Evolutionary conservation across 495 filamentous ascomycete species (phyloP), one percentile per base, ranked within the genome.

Genomic region (Annulohypoxylon moriforme): DNA sequence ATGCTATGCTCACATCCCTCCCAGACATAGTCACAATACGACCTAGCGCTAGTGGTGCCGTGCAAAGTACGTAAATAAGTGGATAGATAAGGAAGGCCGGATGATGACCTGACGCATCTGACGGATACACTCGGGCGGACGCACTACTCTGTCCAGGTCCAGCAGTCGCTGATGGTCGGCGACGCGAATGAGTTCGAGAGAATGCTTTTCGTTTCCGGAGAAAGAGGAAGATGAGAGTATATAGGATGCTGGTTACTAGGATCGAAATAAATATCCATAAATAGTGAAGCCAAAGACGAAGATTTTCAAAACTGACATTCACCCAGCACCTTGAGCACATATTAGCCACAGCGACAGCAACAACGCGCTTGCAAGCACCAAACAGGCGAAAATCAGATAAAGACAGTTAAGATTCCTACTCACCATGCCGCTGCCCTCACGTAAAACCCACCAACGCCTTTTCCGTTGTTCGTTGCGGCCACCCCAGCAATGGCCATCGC

Each of bases 241-340:
- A 94, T 13, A 93, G 83, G 42, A 82, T 63, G 52, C 89, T 84
- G 11, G 90, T 92, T 18, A 88, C 75, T 71, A 90, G 87, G 67
- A 93, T 86, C 58, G 86, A 82, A 49, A 93, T 78, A 80, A 94
- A 93, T 78, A 94, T 92, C 87, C 89, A 94, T 68, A 94, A 84
- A 74, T 94, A 94, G 72, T 94, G 92, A 18, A 90, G 85, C 83
- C 86, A 88, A 0, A 94, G 85, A 68, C 91, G 91, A 42, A 88
- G 81, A 5, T 76, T 71, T 62, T 89, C 84, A 77, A 89, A 92
- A 1, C 84, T 77, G 40, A 82, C 76, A 69, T 86, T 90, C 33
- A 93, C 86, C 91, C 91, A 93, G 78, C 91, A 93, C 91, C 70
- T 73, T 56, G 4, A 1, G 29, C 29, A 4, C 0, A 61, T 8